Conservation (phyloP, 129 eudicot genomes). For the Chrysanthemum lavandulifolium region DNA sequence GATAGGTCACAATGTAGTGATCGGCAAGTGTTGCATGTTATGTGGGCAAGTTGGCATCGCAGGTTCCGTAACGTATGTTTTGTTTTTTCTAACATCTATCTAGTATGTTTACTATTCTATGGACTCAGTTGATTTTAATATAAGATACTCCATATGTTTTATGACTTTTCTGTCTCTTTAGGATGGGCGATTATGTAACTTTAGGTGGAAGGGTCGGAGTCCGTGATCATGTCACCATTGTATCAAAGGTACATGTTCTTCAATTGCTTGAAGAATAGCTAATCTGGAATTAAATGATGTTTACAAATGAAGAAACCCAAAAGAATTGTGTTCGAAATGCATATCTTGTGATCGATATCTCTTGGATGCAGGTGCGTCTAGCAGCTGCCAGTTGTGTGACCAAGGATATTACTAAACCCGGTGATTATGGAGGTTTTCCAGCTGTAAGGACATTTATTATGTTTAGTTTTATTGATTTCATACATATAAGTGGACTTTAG, state of each 20-base stretch:
- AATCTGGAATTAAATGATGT: not conserved
- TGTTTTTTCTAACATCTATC: not conserved
- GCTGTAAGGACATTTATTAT: slow-evolving; percentile 57
- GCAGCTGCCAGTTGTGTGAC: slow-evolving; percentile 93
- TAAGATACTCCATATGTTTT: not conserved
- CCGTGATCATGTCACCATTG: slow-evolving; percentile 83
- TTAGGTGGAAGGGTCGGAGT: slow-evolving; percentile 88
- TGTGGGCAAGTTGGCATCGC: slow-evolving; percentile 98
- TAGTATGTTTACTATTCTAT: not conserved
- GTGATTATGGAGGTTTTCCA: slow-evolving; percentile 96
- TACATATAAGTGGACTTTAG: not conserved
- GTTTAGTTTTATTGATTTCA: not conserved
- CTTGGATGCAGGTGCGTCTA: slow-evolving; percentile 66
- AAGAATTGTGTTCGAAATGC: not conserved
- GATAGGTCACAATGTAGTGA: slow-evolving; percentile 87
- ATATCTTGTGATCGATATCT: slow-evolving; percentile 1
- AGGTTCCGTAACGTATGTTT: slow-evolving; percentile 81
- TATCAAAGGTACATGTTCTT: slow-evolving; percentile 54
- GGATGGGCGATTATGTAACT: slow-evolving; percentile 79
- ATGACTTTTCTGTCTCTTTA: slow-evolving; percentile 19
- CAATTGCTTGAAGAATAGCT: not conserved
- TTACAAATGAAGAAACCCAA: not conserved
- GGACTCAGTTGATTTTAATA: not conserved
- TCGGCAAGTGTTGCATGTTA: slow-evolving; percentile 76
- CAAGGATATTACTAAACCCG: slow-evolving; percentile 74